Percentiles rank a stretch among this genome's conserved stretches.
phyloP scores from a whole-genome alignment of 2,329 filamentous ascomycete species.

The Blastomyces percursus region DNA sequence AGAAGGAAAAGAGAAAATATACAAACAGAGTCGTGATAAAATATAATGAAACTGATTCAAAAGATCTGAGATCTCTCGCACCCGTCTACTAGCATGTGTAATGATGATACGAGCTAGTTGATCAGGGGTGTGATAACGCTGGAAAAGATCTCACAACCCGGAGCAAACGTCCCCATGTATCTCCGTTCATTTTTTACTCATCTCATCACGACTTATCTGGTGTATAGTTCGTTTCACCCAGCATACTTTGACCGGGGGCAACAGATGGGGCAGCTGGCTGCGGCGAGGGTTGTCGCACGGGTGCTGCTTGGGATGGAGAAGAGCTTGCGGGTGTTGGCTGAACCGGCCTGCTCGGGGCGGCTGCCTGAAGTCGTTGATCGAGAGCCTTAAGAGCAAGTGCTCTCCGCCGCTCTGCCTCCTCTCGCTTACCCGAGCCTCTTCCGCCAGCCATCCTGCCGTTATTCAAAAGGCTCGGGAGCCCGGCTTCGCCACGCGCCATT shows the following conservation, averaged over 20 bases:
- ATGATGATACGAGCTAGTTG: not conserved
- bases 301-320: constrained; percentile 28
- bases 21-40: not conserved
- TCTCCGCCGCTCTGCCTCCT: constrained; percentile 81
- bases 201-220: constrained; percentile 44
- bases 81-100: not conserved
- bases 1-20: not conserved
- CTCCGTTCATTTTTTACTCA: not conserved
- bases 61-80: not conserved
- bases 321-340: constrained; percentile 24
- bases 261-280: constrained; percentile 47
- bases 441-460: constrained; percentile 32
- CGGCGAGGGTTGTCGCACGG: constrained; percentile 26
- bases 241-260: constrained; percentile 45
- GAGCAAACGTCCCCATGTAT: not conserved
- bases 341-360: constrained; percentile 47
- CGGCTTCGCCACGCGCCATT: constrained; percentile 51
- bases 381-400: constrained; percentile 82
- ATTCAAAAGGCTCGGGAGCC: constrained; percentile 49
- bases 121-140: not conserved
- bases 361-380: constrained; percentile 84
- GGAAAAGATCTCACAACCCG: not conserved
- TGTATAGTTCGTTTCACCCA: constrained; percentile 60
- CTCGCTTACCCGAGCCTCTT: constrained; percentile 56
- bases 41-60: not conserved